Conservation (phyloP, 441 rosid genomes). For the Croton setiger region DNA sequence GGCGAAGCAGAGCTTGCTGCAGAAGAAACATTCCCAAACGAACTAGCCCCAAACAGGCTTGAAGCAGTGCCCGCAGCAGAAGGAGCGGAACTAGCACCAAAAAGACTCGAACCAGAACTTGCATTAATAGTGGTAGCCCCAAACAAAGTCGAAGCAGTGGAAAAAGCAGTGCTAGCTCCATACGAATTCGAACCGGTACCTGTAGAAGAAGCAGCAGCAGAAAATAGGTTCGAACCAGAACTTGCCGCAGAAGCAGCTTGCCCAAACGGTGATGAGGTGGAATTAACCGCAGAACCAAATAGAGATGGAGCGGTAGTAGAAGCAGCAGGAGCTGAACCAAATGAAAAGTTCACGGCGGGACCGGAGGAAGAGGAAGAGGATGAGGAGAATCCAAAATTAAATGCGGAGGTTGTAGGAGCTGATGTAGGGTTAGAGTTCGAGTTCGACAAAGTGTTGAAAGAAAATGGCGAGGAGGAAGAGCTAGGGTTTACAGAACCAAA, state of each 20-base stretch:
- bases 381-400: constrained; percentile 19
- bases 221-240: constrained; percentile 31
- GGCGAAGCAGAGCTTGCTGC: background rate
- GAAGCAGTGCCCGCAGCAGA: no score
- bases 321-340: constrained; percentile 28
- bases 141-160: background rate
- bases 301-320: constrained; percentile 27
- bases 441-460: constrained; percentile 6
- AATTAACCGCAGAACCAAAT: constrained; percentile 30
- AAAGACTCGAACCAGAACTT: no score
- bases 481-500: constrained; percentile 29
- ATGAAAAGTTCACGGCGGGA: constrained; percentile 21
- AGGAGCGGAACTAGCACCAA: no score
- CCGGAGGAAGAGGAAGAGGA: constrained; percentile 26
- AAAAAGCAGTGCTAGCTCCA: background rate
- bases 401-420: constrained; percentile 18
- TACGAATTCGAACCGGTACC: background rate
- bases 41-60: no score
- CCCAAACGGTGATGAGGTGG: constrained; percentile 13
- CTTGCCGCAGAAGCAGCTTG: constrained; percentile 21
- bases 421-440: constrained; percentile 18
- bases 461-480: constrained; percentile 22
- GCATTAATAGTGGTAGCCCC: no score
- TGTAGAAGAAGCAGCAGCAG: constrained; percentile 24
- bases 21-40: no score